Base-by-base conservation (phyloP, 2,329 filamentous ascomycete species). In the Pseudogymnoascus sp. region DNA sequence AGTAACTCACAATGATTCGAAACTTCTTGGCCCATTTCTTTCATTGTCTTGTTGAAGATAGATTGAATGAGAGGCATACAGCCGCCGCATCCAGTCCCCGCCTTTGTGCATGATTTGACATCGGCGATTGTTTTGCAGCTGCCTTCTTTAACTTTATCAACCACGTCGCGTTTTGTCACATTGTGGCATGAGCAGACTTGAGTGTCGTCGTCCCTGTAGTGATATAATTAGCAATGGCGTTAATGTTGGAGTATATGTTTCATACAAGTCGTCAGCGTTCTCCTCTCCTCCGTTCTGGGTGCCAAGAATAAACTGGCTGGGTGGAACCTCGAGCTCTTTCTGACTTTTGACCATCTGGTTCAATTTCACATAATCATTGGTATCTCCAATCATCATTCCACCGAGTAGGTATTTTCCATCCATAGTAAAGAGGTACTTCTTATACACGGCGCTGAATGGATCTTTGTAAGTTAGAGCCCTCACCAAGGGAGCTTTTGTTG, bases 301-400 rank as follows among this genome's bases (percentile, higher is more conserved):
- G 0, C 92, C 92, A 2, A 96, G 78, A 66, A 96, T 96, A 62
- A 96, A 86, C 72, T 96, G 86, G 58, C 88, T 85, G 0, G 92
- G 92, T 0, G 90, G 84, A 0, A 91, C 78, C 12, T 95, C 90
- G 1, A 96, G 80, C 65, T 81, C 79, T 72, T 92, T 95, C 71
- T 91, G 89, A 67, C 84, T 87, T 77, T 92, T 95, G 62, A 94
- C 91, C 80, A 96, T 86, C 1, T 90, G 89, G 0, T 95, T 90
- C 22, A 96, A 77, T 73, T 93, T 96, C 76, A 95, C 84, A 71
- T 96, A 96, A 76, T 96, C 92, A 66, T 84, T 88, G 0, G 91
- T 95, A 70, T 96, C 92, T 39, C 92, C 92, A 65, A 96, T 94
- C 91, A 96, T 96, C 91, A 96, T 96, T 3, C 92, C 92, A n/a